These are phyloP conservation scores for Craspedostauros australis DNA, from an alignment of 108 stramenopile genomes.

Conservation along the genomic window DNA sequence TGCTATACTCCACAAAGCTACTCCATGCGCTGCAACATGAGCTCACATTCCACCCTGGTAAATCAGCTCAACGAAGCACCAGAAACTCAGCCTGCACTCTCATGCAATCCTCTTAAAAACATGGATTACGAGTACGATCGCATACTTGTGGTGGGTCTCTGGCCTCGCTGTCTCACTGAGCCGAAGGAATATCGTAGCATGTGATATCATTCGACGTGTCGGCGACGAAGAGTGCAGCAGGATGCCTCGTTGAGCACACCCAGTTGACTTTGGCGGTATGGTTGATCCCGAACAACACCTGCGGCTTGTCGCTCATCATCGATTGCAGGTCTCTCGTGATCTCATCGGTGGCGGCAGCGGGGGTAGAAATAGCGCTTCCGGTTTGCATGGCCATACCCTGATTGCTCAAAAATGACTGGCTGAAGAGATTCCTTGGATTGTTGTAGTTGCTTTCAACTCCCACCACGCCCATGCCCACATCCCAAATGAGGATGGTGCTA, in stretches of 20 bases:
- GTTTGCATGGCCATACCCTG: background rate
- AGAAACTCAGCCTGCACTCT: no score
- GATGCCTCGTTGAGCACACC: slow-evolving; percentile 24
- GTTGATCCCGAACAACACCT: slow-evolving; percentile 36
- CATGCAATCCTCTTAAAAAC: no score
- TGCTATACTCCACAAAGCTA: no score
- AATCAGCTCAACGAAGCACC: no score
- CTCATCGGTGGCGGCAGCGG: background rate
- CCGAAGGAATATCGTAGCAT: slow-evolving; percentile 45
- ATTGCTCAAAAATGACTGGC: slow-evolving; percentile 4
- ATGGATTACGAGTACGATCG: no score
- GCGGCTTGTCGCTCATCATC: slow-evolving; percentile 5
- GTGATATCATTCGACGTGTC: slow-evolving; percentile 72
- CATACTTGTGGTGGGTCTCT: no score
- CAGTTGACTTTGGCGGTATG: slow-evolving; percentile 60
- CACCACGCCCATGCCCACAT: slow-evolving; percentile 41
- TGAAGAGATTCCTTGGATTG: background rate
- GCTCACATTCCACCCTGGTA: no score
- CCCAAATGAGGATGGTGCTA: slow-evolving; percentile 65
- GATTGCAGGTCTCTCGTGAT: slow-evolving; percentile 3
- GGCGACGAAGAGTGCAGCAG: slow-evolving; percentile 60
- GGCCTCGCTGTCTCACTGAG: no score
- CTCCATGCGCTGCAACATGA: no score
- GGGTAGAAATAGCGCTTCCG: background rate
- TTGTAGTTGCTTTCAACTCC: background rate